phyloP scores from a whole-genome alignment of 139 green algal genomes.

The Chlorella sp. region DNA sequence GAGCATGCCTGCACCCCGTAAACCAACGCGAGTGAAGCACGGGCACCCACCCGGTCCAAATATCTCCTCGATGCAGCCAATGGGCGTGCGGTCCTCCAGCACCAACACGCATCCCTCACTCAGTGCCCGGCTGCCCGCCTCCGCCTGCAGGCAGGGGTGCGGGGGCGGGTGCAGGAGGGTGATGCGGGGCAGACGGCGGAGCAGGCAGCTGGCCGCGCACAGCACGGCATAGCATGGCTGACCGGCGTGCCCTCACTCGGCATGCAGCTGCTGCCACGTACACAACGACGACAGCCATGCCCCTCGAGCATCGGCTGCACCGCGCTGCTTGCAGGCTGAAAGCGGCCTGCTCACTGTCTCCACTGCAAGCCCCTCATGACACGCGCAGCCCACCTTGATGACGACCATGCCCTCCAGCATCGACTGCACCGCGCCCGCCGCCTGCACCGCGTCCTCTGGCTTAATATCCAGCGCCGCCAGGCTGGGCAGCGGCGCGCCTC shows the following conservation, averaged over 20 bases:
- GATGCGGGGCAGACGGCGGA: background rate
- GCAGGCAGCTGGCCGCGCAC: background rate
- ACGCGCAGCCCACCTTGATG: slow-evolving; percentile 38
- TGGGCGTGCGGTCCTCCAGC: slow-evolving; percentile 28
- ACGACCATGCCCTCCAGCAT: slow-evolving; percentile 60
- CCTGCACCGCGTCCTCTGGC: slow-evolving; percentile 31
- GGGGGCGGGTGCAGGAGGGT: background rate
- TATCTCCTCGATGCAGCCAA: slow-evolving; percentile 61
- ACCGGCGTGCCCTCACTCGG: background rate
- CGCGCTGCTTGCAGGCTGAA: background rate
- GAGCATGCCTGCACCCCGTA: background rate
- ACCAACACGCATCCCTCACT: slow-evolving; percentile 54
- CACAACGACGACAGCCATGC: no score
- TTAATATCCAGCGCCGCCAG: slow-evolving; percentile 39
- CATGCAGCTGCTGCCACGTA: background rate
- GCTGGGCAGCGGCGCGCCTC: slow-evolving; percentile 27
- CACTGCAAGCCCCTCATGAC: background rate
- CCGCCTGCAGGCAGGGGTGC: slow-evolving; percentile 14
- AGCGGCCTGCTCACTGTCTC: background rate
- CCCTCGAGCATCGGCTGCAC: background rate
- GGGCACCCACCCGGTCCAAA: slow-evolving; percentile 50
- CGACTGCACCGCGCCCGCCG: slow-evolving; percentile 39
- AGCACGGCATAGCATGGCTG: background rate
- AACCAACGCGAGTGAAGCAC: background rate
- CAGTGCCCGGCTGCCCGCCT: slow-evolving; percentile 33